A percentile compares a stretch with the other conserved stretches of the same genome.
phyloP scores from a whole-genome alignment of 169 alveolate genomes.

The Babesia divergens region DNA sequence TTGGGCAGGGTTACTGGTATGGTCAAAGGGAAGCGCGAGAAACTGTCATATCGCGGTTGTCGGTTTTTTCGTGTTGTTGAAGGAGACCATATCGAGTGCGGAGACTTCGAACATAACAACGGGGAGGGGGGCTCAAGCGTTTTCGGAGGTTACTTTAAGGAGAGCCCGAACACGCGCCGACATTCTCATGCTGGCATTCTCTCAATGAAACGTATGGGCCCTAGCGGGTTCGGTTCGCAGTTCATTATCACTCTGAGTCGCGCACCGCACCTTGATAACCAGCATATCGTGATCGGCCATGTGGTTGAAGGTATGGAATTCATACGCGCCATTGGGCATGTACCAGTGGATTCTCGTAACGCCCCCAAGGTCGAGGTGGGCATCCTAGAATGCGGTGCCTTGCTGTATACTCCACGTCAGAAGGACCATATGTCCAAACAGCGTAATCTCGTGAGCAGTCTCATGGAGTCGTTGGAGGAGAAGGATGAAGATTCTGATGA shows the following conservation, averaged over 20 bases:
- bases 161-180: conserved; percentile 77
- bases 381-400: conserved; percentile 77
- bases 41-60: conserved; percentile 86
- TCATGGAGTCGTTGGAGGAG: conserved; percentile 16
- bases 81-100: conserved; percentile 90
- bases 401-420: conserved; percentile 34
- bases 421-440: conserved; percentile 46
- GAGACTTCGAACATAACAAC: conserved; percentile 87
- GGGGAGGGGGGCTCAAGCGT: conserved; percentile 91
- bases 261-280: conserved; percentile 83
- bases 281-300: conserved; percentile 85
- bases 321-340: conserved; percentile 81
- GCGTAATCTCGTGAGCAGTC: conserved; percentile 61
- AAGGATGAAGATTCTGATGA: conserved; percentile 30
- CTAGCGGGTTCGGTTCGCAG: conserved; percentile 76
- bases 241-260: conserved; percentile 83
- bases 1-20: conserved; percentile 14
- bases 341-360: conserved; percentile 79
- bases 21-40: conserved; percentile 74
- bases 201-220: conserved; percentile 84
- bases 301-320: conserved; percentile 89
- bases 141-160: conserved; percentile 83
- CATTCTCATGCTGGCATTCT: conserved; percentile 86
- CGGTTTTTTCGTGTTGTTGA: conserved; percentile 91
- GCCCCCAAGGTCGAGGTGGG: conserved; percentile 82